Evolutionary conservation across 805 yeast species (phyloP).

Genomic region (Candida tibetensis): DNA sequence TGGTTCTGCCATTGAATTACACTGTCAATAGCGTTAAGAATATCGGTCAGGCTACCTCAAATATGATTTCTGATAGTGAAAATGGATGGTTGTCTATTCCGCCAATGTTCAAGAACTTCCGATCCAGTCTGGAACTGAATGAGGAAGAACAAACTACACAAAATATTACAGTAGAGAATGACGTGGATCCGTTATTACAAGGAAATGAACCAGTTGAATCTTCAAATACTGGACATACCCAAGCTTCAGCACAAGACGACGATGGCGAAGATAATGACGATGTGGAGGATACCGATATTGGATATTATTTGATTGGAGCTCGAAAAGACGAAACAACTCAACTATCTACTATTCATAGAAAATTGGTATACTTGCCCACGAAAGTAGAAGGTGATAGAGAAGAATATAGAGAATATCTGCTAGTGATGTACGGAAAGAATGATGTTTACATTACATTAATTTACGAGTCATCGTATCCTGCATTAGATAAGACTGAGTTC

Average conservation of each 20-base stretch:
- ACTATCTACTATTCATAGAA: constrained; percentile 16
- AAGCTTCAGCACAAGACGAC: constrained; percentile 1
- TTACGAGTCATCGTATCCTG: constrained; percentile 27
- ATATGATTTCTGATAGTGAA: not conserved
- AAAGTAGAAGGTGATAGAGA: constrained; percentile 2
- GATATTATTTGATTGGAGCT: constrained; percentile 27
- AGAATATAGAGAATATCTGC: constrained; percentile 23
- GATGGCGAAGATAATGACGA: constrained; percentile 10
- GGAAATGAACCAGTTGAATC: not conserved
- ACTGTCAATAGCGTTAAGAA: constrained; percentile 34
- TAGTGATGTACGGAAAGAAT: constrained; percentile 27
- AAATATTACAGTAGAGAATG: not conserved
- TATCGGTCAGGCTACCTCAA: constrained; percentile 14
- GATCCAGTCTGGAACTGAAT: not conserved
- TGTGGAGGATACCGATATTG: constrained; percentile 15
- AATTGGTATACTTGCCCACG: constrained; percentile 25
- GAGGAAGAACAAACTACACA: not conserved
- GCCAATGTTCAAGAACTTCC: constrained; percentile 5
- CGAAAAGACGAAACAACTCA: constrained; percentile 4
- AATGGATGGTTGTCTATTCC: constrained; percentile 11
- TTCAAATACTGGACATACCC: constrained; percentile 1
- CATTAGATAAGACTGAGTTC: constrained; percentile 22
- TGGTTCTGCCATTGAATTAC: constrained; percentile 36
- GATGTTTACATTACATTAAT: constrained; percentile 23
- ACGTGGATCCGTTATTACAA: not conserved